Evolutionary conservation across 495 filamentous ascomycete genomes (phyloP).

Genomic region (Staphylotrichum tortipilum): DNA sequence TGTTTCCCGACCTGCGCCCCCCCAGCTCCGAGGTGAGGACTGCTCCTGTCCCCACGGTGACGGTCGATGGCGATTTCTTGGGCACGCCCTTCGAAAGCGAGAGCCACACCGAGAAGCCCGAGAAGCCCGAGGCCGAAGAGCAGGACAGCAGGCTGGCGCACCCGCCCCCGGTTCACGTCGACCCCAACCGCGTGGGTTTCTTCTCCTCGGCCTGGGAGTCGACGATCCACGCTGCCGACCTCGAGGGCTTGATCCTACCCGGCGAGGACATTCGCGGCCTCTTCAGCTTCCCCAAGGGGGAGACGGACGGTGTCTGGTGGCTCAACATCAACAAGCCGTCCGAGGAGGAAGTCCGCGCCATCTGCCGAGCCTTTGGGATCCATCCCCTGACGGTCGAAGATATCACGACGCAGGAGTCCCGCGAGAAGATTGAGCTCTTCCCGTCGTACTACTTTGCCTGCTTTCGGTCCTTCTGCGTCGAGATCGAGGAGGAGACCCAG

Average conservation of each 20-base stretch:
- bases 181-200: slow-evolving; percentile 80
- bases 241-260: slow-evolving; percentile 78
- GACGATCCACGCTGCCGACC: slow-evolving; percentile 79
- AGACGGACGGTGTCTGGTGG: slow-evolving; percentile 84
- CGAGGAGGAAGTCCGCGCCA: slow-evolving; percentile 77
- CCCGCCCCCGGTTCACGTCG: slow-evolving; percentile 30
- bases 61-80: slow-evolving; percentile 42
- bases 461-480: slow-evolving; percentile 78
- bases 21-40: slow-evolving; percentile 10
- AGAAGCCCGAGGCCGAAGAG: slow-evolving; percentile 7
- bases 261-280: slow-evolving; percentile 83
- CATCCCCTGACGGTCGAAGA: slow-evolving; percentile 93
- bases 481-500: slow-evolving; percentile 59
- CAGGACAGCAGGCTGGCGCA: slow-evolving; percentile 13
- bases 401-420: slow-evolving; percentile 85
- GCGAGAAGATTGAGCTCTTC: slow-evolving; percentile 97
- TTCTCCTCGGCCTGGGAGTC: slow-evolving; percentile 90
- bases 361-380: slow-evolving; percentile 85
- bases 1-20: slow-evolving; percentile 55
- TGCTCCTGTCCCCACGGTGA: slow-evolving; percentile 23
- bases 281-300: slow-evolving; percentile 63
- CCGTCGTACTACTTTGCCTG: slow-evolving; percentile 95
- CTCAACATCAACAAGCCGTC: slow-evolving; percentile 85
- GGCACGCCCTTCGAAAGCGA: slow-evolving; percentile 35
- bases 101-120: slow-evolving; percentile 29